Percentiles rank a stretch among this genome's conserved stretches.
These are phyloP conservation scores for Dactylellina sp. DNA, from an alignment of 2,329 filamentous ascomycete species.

Conservation along the genomic window DNA sequence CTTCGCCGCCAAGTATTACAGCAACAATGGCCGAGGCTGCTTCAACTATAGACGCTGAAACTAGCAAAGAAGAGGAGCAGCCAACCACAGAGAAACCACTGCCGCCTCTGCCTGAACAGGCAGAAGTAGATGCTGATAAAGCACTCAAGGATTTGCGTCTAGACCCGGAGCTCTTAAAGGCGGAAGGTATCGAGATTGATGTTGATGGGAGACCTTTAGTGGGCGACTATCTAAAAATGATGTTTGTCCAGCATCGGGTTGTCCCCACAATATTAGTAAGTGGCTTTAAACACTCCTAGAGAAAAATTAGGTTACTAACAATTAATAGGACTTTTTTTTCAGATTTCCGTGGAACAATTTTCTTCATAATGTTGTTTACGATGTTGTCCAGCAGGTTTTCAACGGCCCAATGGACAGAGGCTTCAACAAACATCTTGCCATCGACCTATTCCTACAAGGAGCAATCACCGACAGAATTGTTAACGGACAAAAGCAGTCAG, in stretches of 20 bases:
- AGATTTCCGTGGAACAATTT: slow-evolving; percentile 99
- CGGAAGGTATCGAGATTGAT: slow-evolving; percentile 68
- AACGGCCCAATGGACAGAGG: slow-evolving; percentile 98
- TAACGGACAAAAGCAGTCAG: slow-evolving; percentile 86
- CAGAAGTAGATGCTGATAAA: slow-evolving; percentile 47
- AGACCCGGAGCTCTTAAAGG: slow-evolving; percentile 39
- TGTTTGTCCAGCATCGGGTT: slow-evolving; percentile 93
- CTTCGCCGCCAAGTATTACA: slow-evolving; percentile 41
- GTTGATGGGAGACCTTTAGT: slow-evolving; percentile 80
- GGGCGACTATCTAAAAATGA: slow-evolving; percentile 92
- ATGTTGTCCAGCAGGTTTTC: slow-evolving; percentile 98
- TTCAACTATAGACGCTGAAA: slow-evolving; percentile 55
- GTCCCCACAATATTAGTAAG: slow-evolving; percentile 94
- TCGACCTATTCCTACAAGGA: slow-evolving; percentile 91
- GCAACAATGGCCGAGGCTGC: slow-evolving; percentile 35
- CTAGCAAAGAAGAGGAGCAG: slow-evolving; percentile 57
- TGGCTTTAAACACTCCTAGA: slow-evolving; percentile 44
- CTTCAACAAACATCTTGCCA: slow-evolving; percentile 87
- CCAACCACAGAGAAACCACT: slow-evolving; percentile 58
- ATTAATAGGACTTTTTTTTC: slow-evolving; percentile 89
- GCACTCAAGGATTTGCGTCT: slow-evolving; percentile 55
- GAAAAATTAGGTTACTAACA: slow-evolving; percentile 28
- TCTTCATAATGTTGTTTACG: slow-evolving; percentile 97
- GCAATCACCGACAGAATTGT: slow-evolving; percentile 92
- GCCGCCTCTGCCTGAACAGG: slow-evolving; percentile 56